Conservation (phyloP, 305 asterid species). For the Fraxinus platypoda region DNA sequence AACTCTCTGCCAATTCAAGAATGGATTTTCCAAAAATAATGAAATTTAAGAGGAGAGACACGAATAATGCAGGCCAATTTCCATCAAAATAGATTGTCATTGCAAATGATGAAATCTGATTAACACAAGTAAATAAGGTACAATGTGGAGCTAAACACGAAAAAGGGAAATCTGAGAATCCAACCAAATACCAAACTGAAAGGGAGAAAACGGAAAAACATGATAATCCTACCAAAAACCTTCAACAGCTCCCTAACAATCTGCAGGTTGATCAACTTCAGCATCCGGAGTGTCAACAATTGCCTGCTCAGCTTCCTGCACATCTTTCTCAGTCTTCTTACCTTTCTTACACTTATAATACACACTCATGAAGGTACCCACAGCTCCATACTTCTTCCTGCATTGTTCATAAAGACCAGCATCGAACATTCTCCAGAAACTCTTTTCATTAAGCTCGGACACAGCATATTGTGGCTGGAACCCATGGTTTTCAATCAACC, state of each 20-base stretch:
- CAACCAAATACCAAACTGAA: constrained; percentile 16
- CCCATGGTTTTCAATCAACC: constrained; percentile 93
- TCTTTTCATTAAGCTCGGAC: constrained; percentile 82
- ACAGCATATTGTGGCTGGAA: constrained; percentile 95
- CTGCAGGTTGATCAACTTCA: constrained; percentile 44
- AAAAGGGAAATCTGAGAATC: neutral
- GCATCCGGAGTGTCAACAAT: constrained; percentile 66
- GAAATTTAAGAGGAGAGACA: neutral
- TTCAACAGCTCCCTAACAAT: constrained; percentile 14
- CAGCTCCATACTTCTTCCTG: constrained; percentile 75
- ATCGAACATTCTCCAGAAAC: constrained; percentile 98
- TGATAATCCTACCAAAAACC: constrained; percentile 16
- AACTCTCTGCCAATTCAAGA: neutral
- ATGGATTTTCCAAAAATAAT: neutral
- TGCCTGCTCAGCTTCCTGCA: constrained; percentile 96
- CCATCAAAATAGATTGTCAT: constrained; percentile 7
- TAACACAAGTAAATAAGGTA: constrained; percentile 9
- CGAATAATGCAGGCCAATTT: neutral
- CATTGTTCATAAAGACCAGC: constrained; percentile 79
- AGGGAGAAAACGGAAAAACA: neutral
- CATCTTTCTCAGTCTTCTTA: constrained; percentile 96
- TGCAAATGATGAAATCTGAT: constrained; percentile 24
- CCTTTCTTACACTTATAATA: constrained; percentile 95
- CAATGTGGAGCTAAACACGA: neutral
- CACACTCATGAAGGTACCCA: constrained; percentile 97